Base-by-base conservation (phyloP, 495 filamentous ascomycete genomes). In the Aspergillus kassunensis region DNA sequence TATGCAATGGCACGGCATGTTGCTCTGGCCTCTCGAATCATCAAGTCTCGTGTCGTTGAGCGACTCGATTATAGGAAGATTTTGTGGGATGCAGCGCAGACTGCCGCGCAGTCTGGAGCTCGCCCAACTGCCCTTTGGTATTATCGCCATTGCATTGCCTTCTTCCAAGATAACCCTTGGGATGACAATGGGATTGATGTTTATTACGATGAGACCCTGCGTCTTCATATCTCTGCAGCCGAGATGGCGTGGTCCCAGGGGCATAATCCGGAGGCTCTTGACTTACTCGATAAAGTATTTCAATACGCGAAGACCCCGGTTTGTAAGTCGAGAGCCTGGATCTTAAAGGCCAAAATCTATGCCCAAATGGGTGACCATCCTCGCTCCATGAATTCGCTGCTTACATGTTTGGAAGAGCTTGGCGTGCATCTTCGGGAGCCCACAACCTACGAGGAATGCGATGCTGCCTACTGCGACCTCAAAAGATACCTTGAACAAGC, bases 111-210 rank as follows among this genome's bases (percentile, higher is more conserved):
- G 56, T 89, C 85, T 42, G 89, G 91, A 21, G 90, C 89, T 15
- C 77, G 86, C 36, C 82, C 85, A 5, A 89, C 87, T 6, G 89
- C 88, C 3, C 77, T 88, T 25, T 86, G 82, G 68, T 95, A 90
- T 63, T 91, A 85, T 67, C 77, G 80, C 27, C 78, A 81, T 57
- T 88, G 87, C 52, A 79, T 95, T 42, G 75, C 74, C n/a, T 75
- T 96, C 23, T 78, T 96, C 20, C 89, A 93, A 62, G 71, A 83
- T 15, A 68, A 89, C 48, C 85, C 87, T 1, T 96, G 91, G 91
- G 76, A 81, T 50, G 86, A 88, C 21, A 73, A 71, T 9, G 60
- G 65, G 20, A 71, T 77, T n/a, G 91, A 95, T 63, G 83, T 88
- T 1, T 83, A 82, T 48, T 95, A 95, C 56, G 81, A 89, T n/a